Evolutionary conservation across 2,329 filamentous ascomycete genomes (phyloP).

Genomic region (Amauroascus verrucosus): DNA sequence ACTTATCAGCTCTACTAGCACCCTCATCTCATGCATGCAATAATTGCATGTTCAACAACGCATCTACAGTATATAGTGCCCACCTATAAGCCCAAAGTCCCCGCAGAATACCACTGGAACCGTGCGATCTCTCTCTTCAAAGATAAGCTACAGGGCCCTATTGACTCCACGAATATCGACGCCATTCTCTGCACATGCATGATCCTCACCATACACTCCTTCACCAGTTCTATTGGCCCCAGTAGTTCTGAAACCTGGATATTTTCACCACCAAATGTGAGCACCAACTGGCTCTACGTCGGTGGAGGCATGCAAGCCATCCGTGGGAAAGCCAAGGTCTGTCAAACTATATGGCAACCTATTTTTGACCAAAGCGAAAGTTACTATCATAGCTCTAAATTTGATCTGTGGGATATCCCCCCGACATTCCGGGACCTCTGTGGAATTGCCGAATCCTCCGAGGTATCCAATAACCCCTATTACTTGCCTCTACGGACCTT

Average conservation of each 20-base stretch:
- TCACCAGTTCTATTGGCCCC: slow-evolving; percentile 20
- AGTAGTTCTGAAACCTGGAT: slow-evolving; percentile 24
- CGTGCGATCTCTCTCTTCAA: slow-evolving; percentile 23
- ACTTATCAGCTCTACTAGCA: slow-evolving; percentile 19
- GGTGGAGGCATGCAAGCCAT: slow-evolving; percentile 24
- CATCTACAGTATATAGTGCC: slow-evolving; percentile 23
- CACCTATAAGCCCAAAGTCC: slow-evolving; percentile 14
- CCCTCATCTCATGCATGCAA: slow-evolving; percentile 25
- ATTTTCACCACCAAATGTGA: slow-evolving; percentile 19
- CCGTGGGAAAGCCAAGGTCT: slow-evolving; percentile 14
- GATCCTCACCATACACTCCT: slow-evolving; percentile 23
- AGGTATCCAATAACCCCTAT: slow-evolving; percentile 20
- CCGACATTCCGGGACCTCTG: slow-evolving; percentile 24
- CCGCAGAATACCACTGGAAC: slow-evolving; percentile 26
- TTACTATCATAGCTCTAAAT: slow-evolving; percentile 17
- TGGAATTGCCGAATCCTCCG: slow-evolving; percentile 20
- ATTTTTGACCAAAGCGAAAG: slow-evolving; percentile 20
- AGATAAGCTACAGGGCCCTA: slow-evolving; percentile 16
- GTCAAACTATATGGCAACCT: slow-evolving; percentile 22
- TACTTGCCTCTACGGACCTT: slow-evolving; percentile 20
- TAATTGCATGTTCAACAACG: slow-evolving; percentile 23
- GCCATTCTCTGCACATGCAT: slow-evolving; percentile 26
- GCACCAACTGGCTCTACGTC: slow-evolving; percentile 26
- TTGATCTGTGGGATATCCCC: slow-evolving; percentile 15
- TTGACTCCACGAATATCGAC: slow-evolving; percentile 21